Conservation (phyloP, 2,329 filamentous ascomycete species). For the Metarhizium robertsii region DNA sequence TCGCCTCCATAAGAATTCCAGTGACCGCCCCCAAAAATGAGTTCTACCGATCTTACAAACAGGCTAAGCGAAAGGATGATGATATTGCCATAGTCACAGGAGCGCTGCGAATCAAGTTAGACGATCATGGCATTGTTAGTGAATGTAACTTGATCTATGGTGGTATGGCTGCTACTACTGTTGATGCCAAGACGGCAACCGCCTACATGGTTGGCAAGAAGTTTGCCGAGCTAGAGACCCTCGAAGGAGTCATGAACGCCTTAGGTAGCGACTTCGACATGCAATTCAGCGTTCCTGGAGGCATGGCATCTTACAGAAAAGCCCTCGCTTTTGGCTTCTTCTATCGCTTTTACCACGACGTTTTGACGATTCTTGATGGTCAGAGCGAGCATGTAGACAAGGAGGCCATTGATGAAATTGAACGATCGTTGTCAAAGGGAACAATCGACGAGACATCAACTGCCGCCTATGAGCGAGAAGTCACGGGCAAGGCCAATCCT, state of each 20-base stretch:
- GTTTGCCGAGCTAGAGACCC: conserved; percentile 69
- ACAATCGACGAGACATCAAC: conserved; percentile 68
- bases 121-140: conserved; percentile 59
- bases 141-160: conserved; percentile 80
- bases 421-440: conserved; percentile 73
- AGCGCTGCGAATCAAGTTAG: conserved; percentile 66
- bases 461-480: conserved; percentile 67
- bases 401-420: conserved; percentile 75
- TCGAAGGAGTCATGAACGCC: conserved; percentile 84
- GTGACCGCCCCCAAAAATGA: conserved; percentile 66
- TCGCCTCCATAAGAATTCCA: conserved; percentile 80
- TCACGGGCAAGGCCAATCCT: conserved; percentile 76
- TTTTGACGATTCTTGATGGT: conserved; percentile 53
- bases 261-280: conserved; percentile 87
- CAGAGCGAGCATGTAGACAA: conserved; percentile 45
- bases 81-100: conserved; percentile 97
- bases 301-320: conserved; percentile 95
- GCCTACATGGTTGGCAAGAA: conserved; percentile 67
- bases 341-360: conserved; percentile 92
- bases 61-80: conserved; percentile 93
- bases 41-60: conserved; percentile 85
- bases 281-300: conserved; percentile 82
- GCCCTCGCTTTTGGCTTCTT: conserved; percentile 89
- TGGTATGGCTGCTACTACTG: conserved; percentile 87
- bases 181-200: conserved; percentile 73